Conservation (phyloP, 1,284 basidiomycete genomes). For the Phenoliferia sp. region DNA sequence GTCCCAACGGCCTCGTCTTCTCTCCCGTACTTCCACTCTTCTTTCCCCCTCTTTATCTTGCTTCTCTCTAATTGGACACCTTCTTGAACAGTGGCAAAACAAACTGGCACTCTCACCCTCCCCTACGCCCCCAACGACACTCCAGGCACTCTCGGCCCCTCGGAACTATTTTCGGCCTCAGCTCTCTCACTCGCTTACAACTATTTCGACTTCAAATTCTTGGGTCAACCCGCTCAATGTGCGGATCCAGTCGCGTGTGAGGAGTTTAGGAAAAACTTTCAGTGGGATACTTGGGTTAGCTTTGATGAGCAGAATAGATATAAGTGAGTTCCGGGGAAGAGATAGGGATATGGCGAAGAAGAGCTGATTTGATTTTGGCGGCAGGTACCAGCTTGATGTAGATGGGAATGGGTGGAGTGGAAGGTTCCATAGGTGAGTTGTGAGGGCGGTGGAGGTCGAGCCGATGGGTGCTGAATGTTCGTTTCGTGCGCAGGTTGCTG, state of each 20-base stretch:
- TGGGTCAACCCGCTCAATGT: conserved; percentile 20
- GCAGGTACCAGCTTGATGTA: conserved; percentile 42
- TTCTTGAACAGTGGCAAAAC: conserved; percentile 1
- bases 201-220: conserved; percentile 25
- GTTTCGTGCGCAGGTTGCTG: conserved; percentile 46
- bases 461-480: background rate
- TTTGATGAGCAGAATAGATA: conserved; percentile 17
- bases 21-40: conserved; percentile 7
- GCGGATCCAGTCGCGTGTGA: conserved; percentile 9
- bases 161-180: background rate
- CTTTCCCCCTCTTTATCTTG: background rate
- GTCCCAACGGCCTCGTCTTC: conserved; percentile 23
- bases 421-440: conserved; percentile 33
- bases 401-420: conserved; percentile 47
- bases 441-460: background rate
- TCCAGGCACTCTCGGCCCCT: background rate
- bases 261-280: conserved; percentile 15
- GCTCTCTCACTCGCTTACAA: conserved; percentile 8
- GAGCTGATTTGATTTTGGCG: background rate
- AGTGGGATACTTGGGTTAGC: conserved; percentile 18
- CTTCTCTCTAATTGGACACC: background rate
- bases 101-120: conserved; percentile 6
- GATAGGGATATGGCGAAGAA: background rate
- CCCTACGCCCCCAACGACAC: conserved; percentile 15
- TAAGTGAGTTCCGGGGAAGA: background rate